Evolutionary conservation across 352 stramenopile genomes (phyloP).

Genomic region (Halophytophthora batemanensis): DNA sequence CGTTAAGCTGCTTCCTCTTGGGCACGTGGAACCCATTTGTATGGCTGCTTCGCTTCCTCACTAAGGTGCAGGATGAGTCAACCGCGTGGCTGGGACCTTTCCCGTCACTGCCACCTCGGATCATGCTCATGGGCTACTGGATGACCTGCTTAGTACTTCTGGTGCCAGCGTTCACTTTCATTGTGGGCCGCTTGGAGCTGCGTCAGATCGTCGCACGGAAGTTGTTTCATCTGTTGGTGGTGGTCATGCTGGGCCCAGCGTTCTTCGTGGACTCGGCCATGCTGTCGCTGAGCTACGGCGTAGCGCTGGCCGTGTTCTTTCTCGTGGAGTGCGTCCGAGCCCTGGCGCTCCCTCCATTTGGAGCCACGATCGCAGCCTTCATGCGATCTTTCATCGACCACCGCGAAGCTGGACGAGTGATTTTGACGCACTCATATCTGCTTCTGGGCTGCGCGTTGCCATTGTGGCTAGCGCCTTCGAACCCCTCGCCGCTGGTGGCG

Average conservation of each 20-base stretch:
- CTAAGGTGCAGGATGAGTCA: conserved; percentile 15
- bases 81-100: too few species aligned
- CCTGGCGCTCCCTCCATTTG: conserved; percentile 55
- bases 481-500: conserved; percentile 23
- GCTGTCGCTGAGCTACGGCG: conserved; percentile 75
- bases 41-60: conserved; percentile 58
- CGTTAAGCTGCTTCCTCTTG: conserved; percentile 67
- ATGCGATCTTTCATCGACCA: conserved; percentile 76
- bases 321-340: conserved; percentile 67
- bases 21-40: conserved; percentile 51
- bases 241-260: conserved; percentile 75
- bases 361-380: conserved; percentile 46
- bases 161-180: conserved; percentile 48
- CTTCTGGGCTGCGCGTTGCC: conserved; percentile 73
- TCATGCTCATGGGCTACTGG: conserved; percentile 59
- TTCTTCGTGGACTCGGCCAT: conserved; percentile 50
- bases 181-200: conserved; percentile 34
- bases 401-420: conserved; percentile 60
- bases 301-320: conserved; percentile 68
- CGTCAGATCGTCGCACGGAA: conserved; percentile 77
- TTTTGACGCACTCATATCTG: conserved; percentile 79
- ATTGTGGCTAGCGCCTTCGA: conserved; percentile 48
- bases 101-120: conserved; percentile 18
- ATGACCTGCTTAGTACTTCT: conserved; percentile 42
- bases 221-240: conserved; percentile 77